Evolutionary conservation across 352 stramenopile species (phyloP).

Genomic region (Globisporangium abappressorium): DNA sequence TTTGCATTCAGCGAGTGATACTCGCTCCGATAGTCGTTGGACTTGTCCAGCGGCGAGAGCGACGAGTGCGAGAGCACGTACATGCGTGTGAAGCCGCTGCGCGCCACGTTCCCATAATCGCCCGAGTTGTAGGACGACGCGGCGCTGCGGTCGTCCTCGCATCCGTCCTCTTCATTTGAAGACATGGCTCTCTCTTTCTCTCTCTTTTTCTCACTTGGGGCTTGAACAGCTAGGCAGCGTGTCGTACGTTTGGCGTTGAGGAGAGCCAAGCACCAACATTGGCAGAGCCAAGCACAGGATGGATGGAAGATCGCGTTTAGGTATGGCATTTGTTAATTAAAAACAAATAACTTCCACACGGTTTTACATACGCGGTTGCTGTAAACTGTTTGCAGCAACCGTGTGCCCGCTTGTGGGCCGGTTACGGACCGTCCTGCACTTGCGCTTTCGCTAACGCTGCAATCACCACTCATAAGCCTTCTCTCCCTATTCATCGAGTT

Average conservation of each 20-base stretch:
- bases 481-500: no score
- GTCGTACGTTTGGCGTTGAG: background rate
- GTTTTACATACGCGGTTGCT: no score
- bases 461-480: no score
- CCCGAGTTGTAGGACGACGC: constrained; percentile 55
- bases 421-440: no score
- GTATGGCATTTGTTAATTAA: no score
- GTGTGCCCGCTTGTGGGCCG: no score
- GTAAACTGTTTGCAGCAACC: no score
- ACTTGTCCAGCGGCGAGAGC: constrained; percentile 26
- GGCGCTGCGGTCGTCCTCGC: background rate
- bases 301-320: no score
- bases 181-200: constrained; percentile 2
- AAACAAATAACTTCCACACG: no score
- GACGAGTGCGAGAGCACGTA: constrained; percentile 46
- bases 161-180: constrained; percentile 8
- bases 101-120: constrained; percentile 46
- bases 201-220: background rate
- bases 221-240: background rate
- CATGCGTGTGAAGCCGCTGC: constrained; percentile 60
- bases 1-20: constrained; percentile 9
- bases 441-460: no score
- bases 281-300: no score
- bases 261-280: no score
- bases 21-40: constrained; percentile 24